Evolutionary conservation across 495 filamentous ascomycete species (phyloP).

Genomic region (Aspergillus diversus): DNA sequence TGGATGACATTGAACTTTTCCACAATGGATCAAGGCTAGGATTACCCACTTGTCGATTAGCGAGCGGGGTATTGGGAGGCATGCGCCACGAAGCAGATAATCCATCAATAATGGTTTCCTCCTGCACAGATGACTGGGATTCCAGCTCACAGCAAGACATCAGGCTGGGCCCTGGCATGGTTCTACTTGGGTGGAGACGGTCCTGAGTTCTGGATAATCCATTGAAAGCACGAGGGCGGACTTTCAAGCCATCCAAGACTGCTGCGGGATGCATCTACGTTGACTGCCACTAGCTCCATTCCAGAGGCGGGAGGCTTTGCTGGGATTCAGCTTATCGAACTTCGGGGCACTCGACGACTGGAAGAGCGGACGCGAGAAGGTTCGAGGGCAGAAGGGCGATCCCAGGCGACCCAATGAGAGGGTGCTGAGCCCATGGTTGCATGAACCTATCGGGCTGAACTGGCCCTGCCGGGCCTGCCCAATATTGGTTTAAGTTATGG

Average conservation of each 20-base stretch:
- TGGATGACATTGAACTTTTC: conserved; percentile 14
- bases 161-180: not conserved
- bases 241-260: not conserved
- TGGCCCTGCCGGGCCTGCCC: conserved; percentile 14
- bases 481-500: conserved; percentile 29
- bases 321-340: conserved; percentile 18
- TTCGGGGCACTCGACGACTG: conserved; percentile 10
- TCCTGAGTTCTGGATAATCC: not conserved
- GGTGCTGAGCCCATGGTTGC: conserved; percentile 3
- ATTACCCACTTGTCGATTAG: conserved; percentile 10
- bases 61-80: conserved; percentile 13
- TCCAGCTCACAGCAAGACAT: not conserved
- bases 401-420: conserved; percentile 21
- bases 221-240: not conserved
- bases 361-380: conserved; percentile 10
- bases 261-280: conserved; percentile 5
- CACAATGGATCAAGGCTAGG: conserved; percentile 2
- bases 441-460: conserved; percentile 21
- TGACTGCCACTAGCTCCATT: conserved; percentile 13
- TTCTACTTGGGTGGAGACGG: not conserved
- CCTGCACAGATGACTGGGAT: not conserved
- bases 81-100: not conserved
- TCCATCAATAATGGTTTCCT: not conserved
- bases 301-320: conserved; percentile 13
- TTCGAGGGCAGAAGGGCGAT: conserved; percentile 10